Evolutionary conservation across 2,329 filamentous ascomycete genomes (phyloP).

Genomic region (Penicillium sp.): DNA sequence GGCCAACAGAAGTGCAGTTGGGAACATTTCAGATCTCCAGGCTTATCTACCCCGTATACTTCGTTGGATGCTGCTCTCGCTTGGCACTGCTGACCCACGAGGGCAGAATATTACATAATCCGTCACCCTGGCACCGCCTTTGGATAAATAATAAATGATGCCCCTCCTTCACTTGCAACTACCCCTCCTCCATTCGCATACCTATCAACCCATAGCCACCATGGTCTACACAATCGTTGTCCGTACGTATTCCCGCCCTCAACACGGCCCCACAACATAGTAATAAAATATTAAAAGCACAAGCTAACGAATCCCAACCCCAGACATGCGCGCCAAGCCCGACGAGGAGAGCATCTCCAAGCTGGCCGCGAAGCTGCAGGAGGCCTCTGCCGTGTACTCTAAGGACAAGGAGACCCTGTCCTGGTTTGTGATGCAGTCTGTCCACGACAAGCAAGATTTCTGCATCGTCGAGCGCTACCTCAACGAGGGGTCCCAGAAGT

Average conservation of each 20-base stretch:
- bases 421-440: constrained; percentile 80
- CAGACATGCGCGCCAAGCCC: constrained; percentile 23
- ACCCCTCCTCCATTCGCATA: background rate
- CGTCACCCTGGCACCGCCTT: too few species aligned
- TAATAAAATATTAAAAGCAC: too few species aligned
- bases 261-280: background rate
- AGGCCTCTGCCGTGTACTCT: constrained; percentile 74
- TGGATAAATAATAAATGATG: background rate
- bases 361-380: constrained; percentile 73
- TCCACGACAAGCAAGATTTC: constrained; percentile 70
- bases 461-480: constrained; percentile 77
- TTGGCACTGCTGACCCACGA: too few species aligned
- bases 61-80: too few species aligned
- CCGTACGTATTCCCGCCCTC: constrained; percentile 11
- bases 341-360: constrained; percentile 49
- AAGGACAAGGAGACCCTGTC: constrained; percentile 72
- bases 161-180: background rate
- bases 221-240: constrained; percentile 24
- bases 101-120: too few species aligned
- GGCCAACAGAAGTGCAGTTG: background rate
- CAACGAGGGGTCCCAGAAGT: constrained; percentile 64
- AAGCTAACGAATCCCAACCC: background rate
- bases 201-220: background rate
- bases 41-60: too few species aligned
- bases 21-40: too few species aligned